These are phyloP conservation scores for Passalora sequoiae DNA, from an alignment of 2,329 filamentous ascomycete genomes.

Conservation along the genomic window DNA sequence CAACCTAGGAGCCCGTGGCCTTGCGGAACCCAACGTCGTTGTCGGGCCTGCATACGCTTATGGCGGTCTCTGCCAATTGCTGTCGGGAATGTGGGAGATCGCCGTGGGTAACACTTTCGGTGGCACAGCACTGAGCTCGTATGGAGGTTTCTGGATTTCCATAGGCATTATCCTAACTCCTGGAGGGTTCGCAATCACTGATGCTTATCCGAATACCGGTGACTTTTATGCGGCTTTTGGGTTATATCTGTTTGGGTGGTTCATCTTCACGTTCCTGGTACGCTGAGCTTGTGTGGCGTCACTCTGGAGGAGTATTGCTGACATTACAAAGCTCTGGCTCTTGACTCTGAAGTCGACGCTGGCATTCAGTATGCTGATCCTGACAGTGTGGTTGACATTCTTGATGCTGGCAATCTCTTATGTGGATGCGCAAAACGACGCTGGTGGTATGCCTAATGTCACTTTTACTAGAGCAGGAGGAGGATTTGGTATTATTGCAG, in stretches of 20 bases:
- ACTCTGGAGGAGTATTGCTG: background rate
- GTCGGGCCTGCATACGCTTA: constrained; percentile 6
- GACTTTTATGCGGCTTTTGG: constrained; percentile 10
- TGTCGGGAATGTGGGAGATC: constrained; percentile 10
- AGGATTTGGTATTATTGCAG: constrained; percentile 6
- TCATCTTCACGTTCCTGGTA: constrained; percentile 8
- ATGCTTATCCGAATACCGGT: constrained; percentile 1
- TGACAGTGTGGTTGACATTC: constrained; percentile 10
- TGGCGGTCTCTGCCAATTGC: constrained; percentile 5
- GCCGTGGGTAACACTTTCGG: constrained; percentile 8
- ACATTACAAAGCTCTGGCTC: constrained; percentile 4
- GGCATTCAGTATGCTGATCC: constrained; percentile 5
- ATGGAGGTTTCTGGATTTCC: constrained; percentile 9
- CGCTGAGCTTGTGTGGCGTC: too few species aligned
- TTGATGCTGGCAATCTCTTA: constrained; percentile 6
- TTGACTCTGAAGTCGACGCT: constrained; percentile 5
- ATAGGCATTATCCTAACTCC: constrained; percentile 7
- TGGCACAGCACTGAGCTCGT: constrained; percentile 7
- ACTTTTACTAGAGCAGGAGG: constrained; percentile 7
- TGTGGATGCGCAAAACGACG: constrained; percentile 4
- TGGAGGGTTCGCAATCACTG: constrained; percentile 3
- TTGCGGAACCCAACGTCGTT: constrained; percentile 2
- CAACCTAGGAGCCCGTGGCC: constrained; percentile 5
- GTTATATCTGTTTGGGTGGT: constrained; percentile 7
- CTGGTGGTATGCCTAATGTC: constrained; percentile 3